Conservation (phyloP, 306 rosid genomes). For the Luffa aegyptiaca region DNA sequence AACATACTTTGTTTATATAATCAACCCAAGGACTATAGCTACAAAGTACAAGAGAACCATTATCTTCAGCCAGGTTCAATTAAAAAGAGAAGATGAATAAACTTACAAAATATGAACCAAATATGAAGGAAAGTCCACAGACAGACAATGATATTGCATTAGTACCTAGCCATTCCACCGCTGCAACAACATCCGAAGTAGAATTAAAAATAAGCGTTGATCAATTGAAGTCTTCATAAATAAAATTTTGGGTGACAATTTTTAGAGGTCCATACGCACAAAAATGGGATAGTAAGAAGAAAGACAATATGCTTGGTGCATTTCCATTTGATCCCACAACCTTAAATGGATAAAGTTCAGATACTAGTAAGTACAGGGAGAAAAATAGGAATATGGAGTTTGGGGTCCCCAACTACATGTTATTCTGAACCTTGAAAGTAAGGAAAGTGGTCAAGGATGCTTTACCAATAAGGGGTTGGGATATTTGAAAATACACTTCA, state of each 20-base stretch:
- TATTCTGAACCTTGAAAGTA: not conserved
- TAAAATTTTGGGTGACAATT: not conserved
- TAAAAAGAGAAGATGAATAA: not conserved
- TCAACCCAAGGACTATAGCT: not conserved
- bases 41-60: not conserved
- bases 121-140: constrained; percentile 37
- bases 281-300: not conserved
- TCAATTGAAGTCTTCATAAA: not conserved
- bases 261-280: not conserved
- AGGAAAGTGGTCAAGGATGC: not conserved
- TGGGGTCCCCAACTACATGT: not conserved
- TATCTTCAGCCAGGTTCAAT: constrained; percentile 5
- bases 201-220: not conserved
- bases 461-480: not conserved
- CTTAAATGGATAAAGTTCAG: not conserved
- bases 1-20: not conserved
- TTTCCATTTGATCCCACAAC: not conserved
- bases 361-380: not conserved
- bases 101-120: constrained; percentile 77
- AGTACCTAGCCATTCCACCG: constrained; percentile 58
- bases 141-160: constrained; percentile 27
- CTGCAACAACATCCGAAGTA: constrained; percentile 30
- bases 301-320: not conserved
- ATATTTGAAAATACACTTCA: not conserved
- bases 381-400: not conserved